Conservation (phyloP, 176 grass and related monocot species). For the Tuctoria greenei region DNA sequence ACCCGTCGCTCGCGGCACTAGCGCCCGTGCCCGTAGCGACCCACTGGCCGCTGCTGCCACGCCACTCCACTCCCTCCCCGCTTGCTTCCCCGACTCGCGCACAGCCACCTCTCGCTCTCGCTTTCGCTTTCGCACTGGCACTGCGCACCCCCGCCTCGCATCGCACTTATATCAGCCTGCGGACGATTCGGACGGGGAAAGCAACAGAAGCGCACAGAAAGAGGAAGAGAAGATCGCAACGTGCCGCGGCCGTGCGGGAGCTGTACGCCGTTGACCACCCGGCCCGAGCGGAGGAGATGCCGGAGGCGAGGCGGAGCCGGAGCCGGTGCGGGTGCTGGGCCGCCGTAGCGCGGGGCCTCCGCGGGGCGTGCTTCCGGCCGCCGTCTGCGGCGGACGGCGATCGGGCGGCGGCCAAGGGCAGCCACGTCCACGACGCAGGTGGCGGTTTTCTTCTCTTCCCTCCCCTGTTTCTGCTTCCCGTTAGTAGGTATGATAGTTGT, state of each 20-base stretch:
- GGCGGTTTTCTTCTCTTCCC: background rate
- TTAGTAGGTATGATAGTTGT: constrained; percentile 2
- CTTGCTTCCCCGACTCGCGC: constrained; percentile 58
- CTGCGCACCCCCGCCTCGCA: constrained; percentile 19
- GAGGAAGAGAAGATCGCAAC: too few relatives aligned
- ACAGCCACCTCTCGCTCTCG: constrained; percentile 38
- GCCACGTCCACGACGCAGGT: constrained; percentile 88
- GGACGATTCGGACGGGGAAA: constrained; percentile 31
- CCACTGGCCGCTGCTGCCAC: constrained; percentile 29
- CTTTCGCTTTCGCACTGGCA: constrained; percentile 58
- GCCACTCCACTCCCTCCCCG: constrained; percentile 19
- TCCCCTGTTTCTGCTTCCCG: background rate
- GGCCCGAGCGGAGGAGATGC: constrained; percentile 23
- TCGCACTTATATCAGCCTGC: constrained; percentile 47
- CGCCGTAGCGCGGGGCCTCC: constrained; percentile 54
- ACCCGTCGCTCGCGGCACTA: constrained; percentile 10
- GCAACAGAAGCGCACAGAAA: background rate
- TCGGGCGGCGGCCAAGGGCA: constrained; percentile 47
- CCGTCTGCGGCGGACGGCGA: background rate
- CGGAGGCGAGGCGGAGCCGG: constrained; percentile 37
- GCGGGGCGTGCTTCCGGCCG: constrained; percentile 55
- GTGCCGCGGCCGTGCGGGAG: background rate
- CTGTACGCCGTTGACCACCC: constrained; percentile 15
- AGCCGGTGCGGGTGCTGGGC: constrained; percentile 85
- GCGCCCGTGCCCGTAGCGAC: constrained; percentile 38